These are phyloP conservation scores for Cutaneotrichosporon daszewskae DNA, from an alignment of 1,284 basidiomycete genomes.

Conservation along the genomic window DNA sequence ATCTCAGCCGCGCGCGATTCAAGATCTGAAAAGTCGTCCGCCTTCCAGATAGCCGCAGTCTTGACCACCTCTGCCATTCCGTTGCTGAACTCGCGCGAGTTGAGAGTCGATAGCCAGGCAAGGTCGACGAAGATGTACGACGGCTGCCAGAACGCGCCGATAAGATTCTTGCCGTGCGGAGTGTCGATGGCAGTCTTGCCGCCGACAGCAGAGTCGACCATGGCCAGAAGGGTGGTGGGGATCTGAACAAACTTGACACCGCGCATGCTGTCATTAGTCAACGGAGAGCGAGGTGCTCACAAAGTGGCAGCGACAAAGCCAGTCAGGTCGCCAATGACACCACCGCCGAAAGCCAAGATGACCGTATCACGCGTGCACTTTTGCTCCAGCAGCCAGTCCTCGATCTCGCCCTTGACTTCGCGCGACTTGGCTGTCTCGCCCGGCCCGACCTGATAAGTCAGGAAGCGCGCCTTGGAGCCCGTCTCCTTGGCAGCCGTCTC, in stretches of 20 bases:
- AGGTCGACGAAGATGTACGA: conserved; percentile 97
- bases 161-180: conserved; percentile 92
- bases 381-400: conserved; percentile 85
- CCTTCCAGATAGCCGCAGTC: conserved; percentile 96
- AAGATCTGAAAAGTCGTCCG: conserved; percentile 73
- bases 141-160: conserved; percentile 98
- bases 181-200: conserved; percentile 99
- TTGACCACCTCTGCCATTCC: conserved; percentile 99
- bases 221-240: conserved; percentile 91
- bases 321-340: conserved; percentile 92
- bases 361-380: conserved; percentile 91
- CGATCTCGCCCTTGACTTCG: conserved; percentile 85
- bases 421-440: conserved; percentile 91
- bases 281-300: conserved; percentile 53
- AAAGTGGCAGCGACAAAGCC: conserved; percentile 98
- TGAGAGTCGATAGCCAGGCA: conserved; percentile 89
- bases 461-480: conserved; percentile 57
- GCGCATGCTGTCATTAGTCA: conserved; percentile 58
- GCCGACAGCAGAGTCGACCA: conserved; percentile 97
- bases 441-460: conserved; percentile 75
- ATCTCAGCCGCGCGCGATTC: conserved; percentile 79
- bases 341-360: conserved; percentile 87
- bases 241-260: conserved; percentile 92
- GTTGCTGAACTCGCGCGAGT: conserved; percentile 88
- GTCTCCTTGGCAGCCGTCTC: conserved; percentile 47